phyloP scores from a whole-genome alignment of 148 eudicot species.

The Arctostaphylos glauca region DNA sequence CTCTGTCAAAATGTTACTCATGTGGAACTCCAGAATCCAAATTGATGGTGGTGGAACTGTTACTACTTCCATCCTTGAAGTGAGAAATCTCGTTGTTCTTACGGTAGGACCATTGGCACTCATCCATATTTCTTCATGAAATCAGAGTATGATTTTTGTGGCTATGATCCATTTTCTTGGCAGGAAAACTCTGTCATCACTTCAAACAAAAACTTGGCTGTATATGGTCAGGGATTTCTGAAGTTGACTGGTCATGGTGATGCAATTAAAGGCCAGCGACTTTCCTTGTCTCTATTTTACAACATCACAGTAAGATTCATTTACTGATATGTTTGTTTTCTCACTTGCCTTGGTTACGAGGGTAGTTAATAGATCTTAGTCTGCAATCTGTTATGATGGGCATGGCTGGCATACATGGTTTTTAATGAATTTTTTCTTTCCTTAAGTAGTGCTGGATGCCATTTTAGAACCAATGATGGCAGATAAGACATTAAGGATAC shows the following conservation, averaged over 20 bases:
- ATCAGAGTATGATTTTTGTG: conserved; percentile 1
- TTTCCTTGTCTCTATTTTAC: conserved; percentile 72
- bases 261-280: conserved; percentile 74
- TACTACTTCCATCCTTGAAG: conserved; percentile 71
- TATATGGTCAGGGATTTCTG: conserved; percentile 77
- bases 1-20: conserved; percentile 77
- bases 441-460: not conserved
- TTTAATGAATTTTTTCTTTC: not conserved
- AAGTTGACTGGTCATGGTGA: conserved; percentile 72
- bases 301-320: conserved; percentile 63
- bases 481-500: not conserved
- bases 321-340: not conserved
- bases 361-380: not conserved
- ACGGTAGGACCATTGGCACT: conserved; percentile 37
- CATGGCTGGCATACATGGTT: not conserved
- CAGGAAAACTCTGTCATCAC: conserved; percentile 70
- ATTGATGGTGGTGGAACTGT: conserved; percentile 70
- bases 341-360: not conserved
- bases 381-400: conserved; percentile 4
- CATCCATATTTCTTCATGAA: conserved; percentile 5
- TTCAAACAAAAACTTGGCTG: conserved; percentile 76
- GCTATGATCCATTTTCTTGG: conserved; percentile 17
- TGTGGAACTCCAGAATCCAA: conserved; percentile 74
- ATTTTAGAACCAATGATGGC: not conserved
- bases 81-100: conserved; percentile 74